Conservation (phyloP, 306 rosid genomes). For the Echinosophora koreensis region DNA sequence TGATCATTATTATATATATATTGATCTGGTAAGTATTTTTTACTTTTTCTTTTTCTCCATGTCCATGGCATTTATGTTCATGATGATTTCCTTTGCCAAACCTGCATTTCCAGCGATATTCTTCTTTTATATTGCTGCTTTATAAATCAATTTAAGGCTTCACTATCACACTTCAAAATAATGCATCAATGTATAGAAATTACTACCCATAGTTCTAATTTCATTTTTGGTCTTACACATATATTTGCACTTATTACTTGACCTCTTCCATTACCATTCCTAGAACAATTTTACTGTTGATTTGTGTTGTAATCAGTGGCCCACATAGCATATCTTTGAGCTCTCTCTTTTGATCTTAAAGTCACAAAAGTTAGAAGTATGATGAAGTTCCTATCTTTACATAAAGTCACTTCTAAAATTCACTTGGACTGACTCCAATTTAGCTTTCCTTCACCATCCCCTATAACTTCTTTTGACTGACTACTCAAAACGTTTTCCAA, state of each 20-base stretch:
- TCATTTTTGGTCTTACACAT: too few species aligned
- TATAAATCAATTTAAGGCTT: slow-evolving; percentile 47
- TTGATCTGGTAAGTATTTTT: slow-evolving; percentile 38
- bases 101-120: slow-evolving; percentile 58
- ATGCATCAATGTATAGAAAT: neutral
- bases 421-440: slow-evolving; percentile 60
- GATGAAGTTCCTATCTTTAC: slow-evolving; percentile 68
- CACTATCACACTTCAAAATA: slow-evolving; percentile 48
- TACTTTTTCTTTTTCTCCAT: slow-evolving; percentile 54
- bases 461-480: slow-evolving; percentile 86
- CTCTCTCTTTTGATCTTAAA: slow-evolving; percentile 78
- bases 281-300: slow-evolving; percentile 33
- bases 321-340: slow-evolving; percentile 65
- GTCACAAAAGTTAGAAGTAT: slow-evolving; percentile 71
- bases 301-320: slow-evolving; percentile 39
- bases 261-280: neutral
- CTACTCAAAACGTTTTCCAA: slow-evolving; percentile 66
- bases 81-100: slow-evolving; percentile 64
- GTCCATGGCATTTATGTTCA: slow-evolving; percentile 49
- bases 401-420: slow-evolving; percentile 67
- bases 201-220: neutral
- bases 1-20: slow-evolving; percentile 52
- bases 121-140: slow-evolving; percentile 54
- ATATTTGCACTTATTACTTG: neutral
- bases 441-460: slow-evolving; percentile 66